Base-by-base conservation (phyloP, 177 flowering plant genomes). In the Vitis hybrid region DNA sequence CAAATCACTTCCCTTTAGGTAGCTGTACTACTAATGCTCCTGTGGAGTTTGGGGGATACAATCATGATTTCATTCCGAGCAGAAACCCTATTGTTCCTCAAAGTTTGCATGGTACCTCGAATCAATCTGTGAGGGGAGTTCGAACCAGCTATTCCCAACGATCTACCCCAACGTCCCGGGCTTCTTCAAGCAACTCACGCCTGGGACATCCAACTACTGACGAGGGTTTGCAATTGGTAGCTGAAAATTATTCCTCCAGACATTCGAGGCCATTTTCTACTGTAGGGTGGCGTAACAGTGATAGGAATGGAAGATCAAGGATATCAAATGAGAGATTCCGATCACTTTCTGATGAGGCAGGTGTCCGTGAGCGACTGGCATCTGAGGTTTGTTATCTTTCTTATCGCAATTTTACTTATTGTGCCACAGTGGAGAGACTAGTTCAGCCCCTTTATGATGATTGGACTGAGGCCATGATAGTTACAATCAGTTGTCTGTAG, bases 261-360 rank as follows among this genome's bases (percentile, higher is more conserved):
- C 78, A 86, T 78, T 70, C 83, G 51, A 79, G 87, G 83, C 75
- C 85, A 56, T 32, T 74, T 56, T 55, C 91, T 14, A 17, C 79
- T 23, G 12, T 67, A 17, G 80, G 83, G 58, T 81, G 83, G 86
- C 89, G 80, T 68, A 74, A 74, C 64, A 69, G 69, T 78, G 88
- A 85, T 12, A 72, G 89, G 78, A 78, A 62, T 74, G 85, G 88
- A 65, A 80, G 87, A 67, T 64, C 82, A 23, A 84, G 88, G 76
- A 71, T 78, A 9, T 70, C 82, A 14, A 56, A 64, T 75, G 89
- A 86, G 40, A 79, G 88, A 76, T 77, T 65, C 67, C 80, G 78
- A 51, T 64, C 78, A 34, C 57, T 73, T 13, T 55, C 85, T 55
- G 78, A 71, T 62, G 85, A 77, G 48, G 56, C 79, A 0, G 66